Evolutionary conservation across 1,284 basidiomycete genomes (phyloP).

Genomic region (Marasmius fiardii): DNA sequence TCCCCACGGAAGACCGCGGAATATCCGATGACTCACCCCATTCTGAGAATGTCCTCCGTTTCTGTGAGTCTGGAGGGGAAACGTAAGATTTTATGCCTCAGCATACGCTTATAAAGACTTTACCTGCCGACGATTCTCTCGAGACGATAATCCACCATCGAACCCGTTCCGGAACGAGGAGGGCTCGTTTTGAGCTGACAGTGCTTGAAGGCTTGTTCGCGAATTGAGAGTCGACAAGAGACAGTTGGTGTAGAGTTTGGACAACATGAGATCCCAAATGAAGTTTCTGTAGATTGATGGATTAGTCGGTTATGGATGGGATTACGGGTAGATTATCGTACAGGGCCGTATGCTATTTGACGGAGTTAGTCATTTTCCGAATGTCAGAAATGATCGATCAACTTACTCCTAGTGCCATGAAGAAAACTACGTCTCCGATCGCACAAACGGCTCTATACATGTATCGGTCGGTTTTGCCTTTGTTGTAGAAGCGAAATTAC

Average conservation of each 20-base stretch:
- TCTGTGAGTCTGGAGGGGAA: too few relatives aligned
- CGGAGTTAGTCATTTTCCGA: neutral
- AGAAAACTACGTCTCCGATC: constrained; percentile 41
- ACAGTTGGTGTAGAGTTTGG: constrained; percentile 24
- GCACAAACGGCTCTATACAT: constrained; percentile 32
- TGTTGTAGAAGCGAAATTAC: constrained; percentile 8
- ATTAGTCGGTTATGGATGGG: neutral
- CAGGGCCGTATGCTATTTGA: constrained; percentile 9
- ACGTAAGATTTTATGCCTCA: too few relatives aligned
- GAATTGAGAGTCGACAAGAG: constrained; percentile 26
- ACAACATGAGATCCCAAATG: constrained; percentile 23
- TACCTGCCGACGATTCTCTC: constrained; percentile 6
- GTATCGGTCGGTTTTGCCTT: neutral
- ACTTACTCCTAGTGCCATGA: constrained; percentile 36
- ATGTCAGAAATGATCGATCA: neutral
- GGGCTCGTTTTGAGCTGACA: neutral
- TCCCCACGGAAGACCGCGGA: neutral
- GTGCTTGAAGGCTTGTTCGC: constrained; percentile 4
- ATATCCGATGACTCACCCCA: neutral
- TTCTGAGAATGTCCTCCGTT: neutral
- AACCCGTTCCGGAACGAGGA: constrained; percentile 1
- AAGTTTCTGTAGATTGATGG: constrained; percentile 17
- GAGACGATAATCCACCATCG: neutral
- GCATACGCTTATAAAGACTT: too few relatives aligned
- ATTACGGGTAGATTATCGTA: neutral